Evolutionary conservation across 345 rosid genomes (phyloP).

Genomic region (Eucalyptus sp.): DNA sequence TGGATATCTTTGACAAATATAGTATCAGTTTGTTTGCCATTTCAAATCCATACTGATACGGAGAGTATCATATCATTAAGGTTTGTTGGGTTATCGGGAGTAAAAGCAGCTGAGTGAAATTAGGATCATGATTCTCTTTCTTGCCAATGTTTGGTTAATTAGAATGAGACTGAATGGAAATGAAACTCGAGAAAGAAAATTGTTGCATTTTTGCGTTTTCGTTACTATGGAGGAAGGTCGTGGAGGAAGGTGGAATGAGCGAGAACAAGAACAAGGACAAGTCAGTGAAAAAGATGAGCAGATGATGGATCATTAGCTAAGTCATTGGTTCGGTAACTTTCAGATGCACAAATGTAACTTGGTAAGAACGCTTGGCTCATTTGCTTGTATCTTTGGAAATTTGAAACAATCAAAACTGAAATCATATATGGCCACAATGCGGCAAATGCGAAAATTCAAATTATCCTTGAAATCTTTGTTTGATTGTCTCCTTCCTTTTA

Average conservation of each 20-base stretch:
- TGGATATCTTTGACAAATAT: neutral
- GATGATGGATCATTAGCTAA: neutral
- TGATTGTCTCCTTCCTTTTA: too few species aligned
- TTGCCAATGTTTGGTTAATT: neutral
- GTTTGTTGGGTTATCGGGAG: neutral
- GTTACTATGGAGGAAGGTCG: neutral
- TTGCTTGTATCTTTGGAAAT: too few species aligned
- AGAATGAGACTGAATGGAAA: neutral
- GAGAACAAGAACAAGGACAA: neutral
- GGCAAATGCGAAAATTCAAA: too few species aligned
- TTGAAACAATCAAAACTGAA: too few species aligned
- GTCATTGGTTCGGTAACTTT: too few species aligned
- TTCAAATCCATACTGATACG: too few species aligned
- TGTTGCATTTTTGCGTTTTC: neutral
- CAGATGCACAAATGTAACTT: too few species aligned
- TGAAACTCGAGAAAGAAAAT: neutral
- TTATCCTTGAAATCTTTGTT: rapidly evolving
- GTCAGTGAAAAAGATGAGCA: rapidly evolving
- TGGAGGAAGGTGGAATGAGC: too few species aligned
- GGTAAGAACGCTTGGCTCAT: too few species aligned
- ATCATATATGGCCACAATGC: too few species aligned
- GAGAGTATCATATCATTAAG: neutral
- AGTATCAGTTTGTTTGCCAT: too few species aligned
- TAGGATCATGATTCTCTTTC: neutral
- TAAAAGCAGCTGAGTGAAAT: neutral